These are phyloP conservation scores for Colletotrichum sp. DNA, from an alignment of 2,329 filamentous ascomycete species.

Conservation along the genomic window DNA sequence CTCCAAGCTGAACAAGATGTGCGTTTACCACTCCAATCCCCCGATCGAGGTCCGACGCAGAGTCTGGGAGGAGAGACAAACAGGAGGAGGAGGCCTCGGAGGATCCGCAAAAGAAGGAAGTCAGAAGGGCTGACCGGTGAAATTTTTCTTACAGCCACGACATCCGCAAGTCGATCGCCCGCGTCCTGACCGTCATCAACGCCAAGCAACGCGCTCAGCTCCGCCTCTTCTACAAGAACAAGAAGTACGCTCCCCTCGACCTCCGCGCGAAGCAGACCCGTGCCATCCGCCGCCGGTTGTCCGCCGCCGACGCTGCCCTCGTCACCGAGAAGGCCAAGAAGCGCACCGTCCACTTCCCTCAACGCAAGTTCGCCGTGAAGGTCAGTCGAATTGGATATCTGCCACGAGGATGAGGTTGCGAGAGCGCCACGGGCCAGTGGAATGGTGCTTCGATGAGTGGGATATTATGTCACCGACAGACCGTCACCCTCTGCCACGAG, in stretches of 20 bases:
- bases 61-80: background rate
- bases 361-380: constrained; percentile 99
- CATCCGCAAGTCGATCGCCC: constrained; percentile 98
- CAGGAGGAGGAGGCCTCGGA: constrained; percentile 3
- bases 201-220: constrained; percentile 98
- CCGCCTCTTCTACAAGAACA: constrained; percentile 99
- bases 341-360: constrained; percentile 93
- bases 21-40: constrained; percentile 43
- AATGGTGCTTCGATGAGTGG: background rate
- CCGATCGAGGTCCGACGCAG: background rate
- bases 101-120: background rate
- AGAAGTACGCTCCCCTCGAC: constrained; percentile 99
- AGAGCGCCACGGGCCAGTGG: background rate
- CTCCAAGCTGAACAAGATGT: constrained; percentile 98
- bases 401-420: background rate
- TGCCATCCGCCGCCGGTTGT: constrained; percentile 94
- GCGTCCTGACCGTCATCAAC: constrained; percentile 99
- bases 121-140: constrained; percentile 11
- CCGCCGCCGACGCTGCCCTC: constrained; percentile 84
- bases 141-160: constrained; percentile 73
- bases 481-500: background rate
- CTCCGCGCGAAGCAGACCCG: constrained; percentile 98
- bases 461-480: background rate
- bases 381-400: constrained; percentile 50
- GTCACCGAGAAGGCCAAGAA: constrained; percentile 96